Conservation (phyloP, 768 basidiomycete genomes). For the Lactarius indigo region DNA sequence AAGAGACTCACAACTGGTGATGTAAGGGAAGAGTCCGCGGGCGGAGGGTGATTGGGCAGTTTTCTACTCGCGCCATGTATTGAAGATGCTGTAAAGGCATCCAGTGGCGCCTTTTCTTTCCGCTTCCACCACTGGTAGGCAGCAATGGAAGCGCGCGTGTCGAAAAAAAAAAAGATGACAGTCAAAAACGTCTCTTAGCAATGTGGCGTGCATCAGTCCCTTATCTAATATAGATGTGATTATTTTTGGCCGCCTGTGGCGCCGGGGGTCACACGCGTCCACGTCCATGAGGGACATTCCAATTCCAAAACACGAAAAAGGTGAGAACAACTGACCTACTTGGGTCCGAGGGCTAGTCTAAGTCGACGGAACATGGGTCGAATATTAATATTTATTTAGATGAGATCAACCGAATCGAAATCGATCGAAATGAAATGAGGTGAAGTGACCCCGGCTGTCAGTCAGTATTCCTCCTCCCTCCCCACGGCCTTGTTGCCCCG, state of each 20-base stretch:
- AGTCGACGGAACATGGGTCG: neutral
- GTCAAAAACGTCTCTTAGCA: no score
- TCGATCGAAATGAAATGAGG: neutral
- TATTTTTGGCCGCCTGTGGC: neutral
- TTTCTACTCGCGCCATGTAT: conserved; percentile 2
- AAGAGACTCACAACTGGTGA: neutral
- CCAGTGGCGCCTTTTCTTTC: conserved; percentile 39
- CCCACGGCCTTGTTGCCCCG: neutral
- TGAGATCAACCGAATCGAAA: neutral
- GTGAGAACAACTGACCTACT: neutral
- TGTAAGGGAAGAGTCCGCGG: conserved; percentile 16
- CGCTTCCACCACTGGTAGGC: conserved; percentile 47
- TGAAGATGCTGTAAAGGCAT: conserved; percentile 38
- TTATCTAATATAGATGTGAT: neutral
- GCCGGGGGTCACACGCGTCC: neutral
- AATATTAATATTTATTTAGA: neutral
- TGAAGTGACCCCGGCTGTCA: neutral
- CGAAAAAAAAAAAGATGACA: neutral
- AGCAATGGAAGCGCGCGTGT: conserved; percentile 26
- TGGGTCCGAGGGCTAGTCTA: neutral
- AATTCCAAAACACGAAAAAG: neutral
- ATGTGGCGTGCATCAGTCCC: neutral
- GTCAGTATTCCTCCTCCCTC: neutral
- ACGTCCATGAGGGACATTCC: neutral
- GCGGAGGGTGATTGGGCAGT: conserved; percentile 11